Percentiles rank a stretch among this genome's conserved stretches.
Evolutionary conservation across 768 basidiomycete genomes (phyloP).

Genomic region (Amanita phalloides): DNA sequence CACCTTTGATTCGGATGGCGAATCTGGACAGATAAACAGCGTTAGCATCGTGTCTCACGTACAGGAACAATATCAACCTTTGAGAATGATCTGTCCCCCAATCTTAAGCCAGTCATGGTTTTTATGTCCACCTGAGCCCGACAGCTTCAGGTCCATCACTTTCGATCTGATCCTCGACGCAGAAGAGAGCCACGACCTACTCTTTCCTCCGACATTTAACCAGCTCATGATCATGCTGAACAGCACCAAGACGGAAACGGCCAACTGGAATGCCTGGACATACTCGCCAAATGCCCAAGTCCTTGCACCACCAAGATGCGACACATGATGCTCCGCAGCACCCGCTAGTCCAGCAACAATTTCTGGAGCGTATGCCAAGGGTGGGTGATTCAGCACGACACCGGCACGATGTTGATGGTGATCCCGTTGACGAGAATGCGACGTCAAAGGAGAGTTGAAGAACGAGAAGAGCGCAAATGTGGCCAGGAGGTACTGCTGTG

Average conservation of each 20-base stretch:
- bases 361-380: constrained; percentile 22
- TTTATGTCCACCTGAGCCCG: neutral
- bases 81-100: constrained; percentile 1
- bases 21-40: neutral
- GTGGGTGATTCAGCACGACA: constrained; percentile 33
- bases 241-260: constrained; percentile 55
- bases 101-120: constrained; percentile 3
- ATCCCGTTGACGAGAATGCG: constrained; percentile 20
- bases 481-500: constrained; percentile 67
- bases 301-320: constrained; percentile 8
- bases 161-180: constrained; percentile 9
- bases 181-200: constrained; percentile 5
- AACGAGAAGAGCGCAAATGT: constrained; percentile 80
- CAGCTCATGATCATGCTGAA: constrained; percentile 35
- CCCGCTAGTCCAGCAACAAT: constrained; percentile 15
- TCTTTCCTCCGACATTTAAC: constrained; percentile 16
- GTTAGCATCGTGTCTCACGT: constrained; percentile 2
- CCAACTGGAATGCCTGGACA: constrained; percentile 54
- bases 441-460: constrained; percentile 65
- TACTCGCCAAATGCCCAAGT: constrained; percentile 39
- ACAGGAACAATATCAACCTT: constrained; percentile 1
- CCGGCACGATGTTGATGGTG: constrained; percentile 43
- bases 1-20: constrained; percentile 13
- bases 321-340: constrained; percentile 15
- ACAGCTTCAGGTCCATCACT: neutral